phyloP scores from a whole-genome alignment of 2,329 filamentous ascomycete genomes.

The Hirsutella rhossiliensis region DNA sequence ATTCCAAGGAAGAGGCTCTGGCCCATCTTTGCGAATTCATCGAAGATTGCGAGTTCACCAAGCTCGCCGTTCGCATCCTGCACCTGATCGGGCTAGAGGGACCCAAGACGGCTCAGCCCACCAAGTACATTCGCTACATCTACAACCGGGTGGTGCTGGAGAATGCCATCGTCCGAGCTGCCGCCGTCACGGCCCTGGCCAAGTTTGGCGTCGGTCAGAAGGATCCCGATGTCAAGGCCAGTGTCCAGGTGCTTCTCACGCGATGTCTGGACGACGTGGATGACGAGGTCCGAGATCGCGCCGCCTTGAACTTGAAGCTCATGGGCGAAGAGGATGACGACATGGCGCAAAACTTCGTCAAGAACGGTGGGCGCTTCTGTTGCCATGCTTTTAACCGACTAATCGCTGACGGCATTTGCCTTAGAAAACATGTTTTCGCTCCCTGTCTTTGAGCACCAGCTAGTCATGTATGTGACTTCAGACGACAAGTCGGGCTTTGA shows the following conservation, averaged over 20 bases:
- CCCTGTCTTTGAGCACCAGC: constrained; percentile 88
- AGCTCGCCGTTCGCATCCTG: constrained; percentile 87
- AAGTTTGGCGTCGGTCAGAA: constrained; percentile 97
- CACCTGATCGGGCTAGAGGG: constrained; percentile 91
- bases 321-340: constrained; percentile 92
- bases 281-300: constrained; percentile 93
- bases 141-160: constrained; percentile 97
- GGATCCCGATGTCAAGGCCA: constrained; percentile 92
- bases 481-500: constrained; percentile 79
- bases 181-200: constrained; percentile 86
- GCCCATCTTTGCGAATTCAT: constrained; percentile 98
- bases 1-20: constrained; percentile 68
- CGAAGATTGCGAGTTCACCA: constrained; percentile 98
- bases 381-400: background rate
- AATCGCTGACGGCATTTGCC: background rate
- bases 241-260: constrained; percentile 82
- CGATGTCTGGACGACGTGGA: constrained; percentile 94
- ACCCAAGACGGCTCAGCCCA: constrained; percentile 87
- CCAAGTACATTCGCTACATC: constrained; percentile 98
- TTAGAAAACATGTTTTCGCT: constrained; percentile 90
- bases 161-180: constrained; percentile 89
- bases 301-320: constrained; percentile 79
- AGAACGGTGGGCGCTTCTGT: constrained; percentile 57
- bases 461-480: constrained; percentile 94
- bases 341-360: constrained; percentile 75